Evolutionary conservation across 164 flowering plant genomes (phyloP).

Genomic region (Aristolochia contorta): DNA sequence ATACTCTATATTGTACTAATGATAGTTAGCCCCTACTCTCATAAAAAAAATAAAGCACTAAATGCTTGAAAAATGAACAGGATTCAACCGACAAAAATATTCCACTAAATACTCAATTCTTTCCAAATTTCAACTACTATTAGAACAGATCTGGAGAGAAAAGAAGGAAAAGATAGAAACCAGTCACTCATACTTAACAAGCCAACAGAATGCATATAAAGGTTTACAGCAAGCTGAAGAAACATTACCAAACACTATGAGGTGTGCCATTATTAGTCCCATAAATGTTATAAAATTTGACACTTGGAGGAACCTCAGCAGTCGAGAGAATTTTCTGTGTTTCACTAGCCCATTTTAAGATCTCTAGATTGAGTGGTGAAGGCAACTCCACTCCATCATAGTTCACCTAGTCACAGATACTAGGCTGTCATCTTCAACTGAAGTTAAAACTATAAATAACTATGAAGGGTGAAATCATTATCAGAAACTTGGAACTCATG

Average conservation of each 20-base stretch:
- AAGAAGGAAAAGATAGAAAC: background rate
- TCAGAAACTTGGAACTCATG: background rate
- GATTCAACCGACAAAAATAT: too few relatives aligned
- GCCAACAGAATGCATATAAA: background rate
- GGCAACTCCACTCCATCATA: constrained; percentile 50
- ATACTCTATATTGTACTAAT: too few relatives aligned
- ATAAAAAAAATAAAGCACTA: too few relatives aligned
- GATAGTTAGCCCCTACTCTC: too few relatives aligned
- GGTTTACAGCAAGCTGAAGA: background rate
- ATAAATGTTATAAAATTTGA: constrained; percentile 92
- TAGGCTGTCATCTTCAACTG: too few relatives aligned
- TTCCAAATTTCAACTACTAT: too few relatives aligned
- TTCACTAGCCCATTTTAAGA: constrained; percentile 76
- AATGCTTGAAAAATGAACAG: too few relatives aligned
- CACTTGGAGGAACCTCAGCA: constrained; percentile 74
- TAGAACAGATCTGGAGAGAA: constrained; percentile 9
- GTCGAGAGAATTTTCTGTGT: constrained; percentile 45
- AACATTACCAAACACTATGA: constrained; percentile 79
- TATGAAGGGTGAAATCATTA: background rate
- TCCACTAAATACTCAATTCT: too few relatives aligned
- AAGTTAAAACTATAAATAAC: background rate
- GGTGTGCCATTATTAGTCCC: constrained; percentile 75
- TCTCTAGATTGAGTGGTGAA: constrained; percentile 70
- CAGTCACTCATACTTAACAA: background rate
- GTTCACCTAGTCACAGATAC: constrained; percentile 34